Percentiles rank a stretch among this genome's conserved stretches.
These are phyloP conservation scores for Saccharum hybrid DNA, from an alignment of 202 grass and related monocot species.

Conservation along the genomic window DNA sequence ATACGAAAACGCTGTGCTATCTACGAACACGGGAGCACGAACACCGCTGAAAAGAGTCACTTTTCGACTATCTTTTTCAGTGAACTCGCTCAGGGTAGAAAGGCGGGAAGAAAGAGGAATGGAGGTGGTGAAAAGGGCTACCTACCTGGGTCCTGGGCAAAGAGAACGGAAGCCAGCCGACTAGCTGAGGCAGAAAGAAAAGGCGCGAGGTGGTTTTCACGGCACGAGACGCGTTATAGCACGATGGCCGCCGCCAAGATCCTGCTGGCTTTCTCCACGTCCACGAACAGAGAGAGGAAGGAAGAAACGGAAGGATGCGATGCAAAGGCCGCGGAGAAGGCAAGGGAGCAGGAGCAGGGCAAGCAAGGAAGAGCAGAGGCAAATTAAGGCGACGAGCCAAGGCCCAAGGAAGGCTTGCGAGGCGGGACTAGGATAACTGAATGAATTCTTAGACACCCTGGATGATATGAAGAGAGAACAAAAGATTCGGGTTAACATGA, in stretches of 20 bases:
- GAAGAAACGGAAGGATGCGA: conserved; percentile 41
- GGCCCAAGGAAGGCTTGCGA: conserved; percentile 52
- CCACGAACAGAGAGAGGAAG: too few relatives aligned
- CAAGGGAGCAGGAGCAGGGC: conserved; percentile 21
- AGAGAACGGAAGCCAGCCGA: conserved; percentile 16
- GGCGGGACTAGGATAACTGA: conserved; percentile 41
- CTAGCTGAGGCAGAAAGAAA: conserved; percentile 32
- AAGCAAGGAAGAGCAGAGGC: conserved; percentile 21
- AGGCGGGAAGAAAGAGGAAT: conserved; percentile 9
- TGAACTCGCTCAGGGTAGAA: background rate
- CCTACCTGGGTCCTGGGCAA: conserved; percentile 14
- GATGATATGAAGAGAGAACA: too few relatives aligned
- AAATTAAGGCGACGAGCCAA: background rate
- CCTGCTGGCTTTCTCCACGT: conserved; percentile 33
- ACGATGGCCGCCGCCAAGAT: conserved; percentile 30
- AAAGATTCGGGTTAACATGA: background rate
- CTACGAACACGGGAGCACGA: conserved; percentile 9
- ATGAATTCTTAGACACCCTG: conserved; percentile 39
- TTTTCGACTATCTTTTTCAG: conserved; percentile 23
- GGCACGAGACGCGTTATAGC: conserved; percentile 16
- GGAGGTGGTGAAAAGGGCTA: conserved; percentile 38
- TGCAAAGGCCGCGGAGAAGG: conserved; percentile 30
- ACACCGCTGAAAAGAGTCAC: conserved; percentile 14
- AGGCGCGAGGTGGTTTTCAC: conserved; percentile 26
- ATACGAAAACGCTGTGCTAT: too few relatives aligned